Conservation (phyloP, 2,329 filamentous ascomycete genomes). For the Penicillium corylophilum region DNA sequence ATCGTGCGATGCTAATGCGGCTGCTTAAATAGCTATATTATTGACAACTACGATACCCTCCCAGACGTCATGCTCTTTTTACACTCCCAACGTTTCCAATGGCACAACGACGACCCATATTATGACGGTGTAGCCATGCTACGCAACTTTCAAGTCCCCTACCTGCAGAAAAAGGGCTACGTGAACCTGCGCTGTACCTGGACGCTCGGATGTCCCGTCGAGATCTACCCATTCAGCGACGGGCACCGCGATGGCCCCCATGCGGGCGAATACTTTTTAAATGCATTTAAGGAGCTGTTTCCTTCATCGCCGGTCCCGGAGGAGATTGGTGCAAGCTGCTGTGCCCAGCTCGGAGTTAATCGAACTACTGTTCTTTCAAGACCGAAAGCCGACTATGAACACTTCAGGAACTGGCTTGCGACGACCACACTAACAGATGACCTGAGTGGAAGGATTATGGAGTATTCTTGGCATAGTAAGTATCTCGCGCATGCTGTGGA, state of each 20-base stretch:
- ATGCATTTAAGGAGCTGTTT: slow-evolving; percentile 53
- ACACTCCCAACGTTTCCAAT: slow-evolving; percentile 42
- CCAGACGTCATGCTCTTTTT: slow-evolving; percentile 44
- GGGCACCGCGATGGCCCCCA: slow-evolving; percentile 46
- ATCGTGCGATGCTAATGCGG: background rate
- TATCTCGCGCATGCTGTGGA: slow-evolving; percentile 7
- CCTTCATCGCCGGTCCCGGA: slow-evolving; percentile 41
- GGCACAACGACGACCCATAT: slow-evolving; percentile 54
- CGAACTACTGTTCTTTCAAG: slow-evolving; percentile 47
- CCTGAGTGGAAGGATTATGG: slow-evolving; percentile 54
- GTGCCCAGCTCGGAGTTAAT: slow-evolving; percentile 56
- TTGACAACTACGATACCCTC: slow-evolving; percentile 43
- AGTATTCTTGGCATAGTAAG: slow-evolving; percentile 61
- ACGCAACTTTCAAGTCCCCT: slow-evolving; percentile 48
- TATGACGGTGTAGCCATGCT: slow-evolving; percentile 53
- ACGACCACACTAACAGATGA: slow-evolving; percentile 49
- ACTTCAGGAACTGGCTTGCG: slow-evolving; percentile 51
- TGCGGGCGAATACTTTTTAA: slow-evolving; percentile 50
- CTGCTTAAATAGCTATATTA: slow-evolving; percentile 37
- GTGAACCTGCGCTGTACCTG: slow-evolving; percentile 56
- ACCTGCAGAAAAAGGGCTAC: slow-evolving; percentile 52
- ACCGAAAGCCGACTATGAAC: slow-evolving; percentile 49
- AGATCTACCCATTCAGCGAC: slow-evolving; percentile 49
- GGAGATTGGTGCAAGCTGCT: slow-evolving; percentile 52
- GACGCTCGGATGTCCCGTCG: slow-evolving; percentile 52